Evolutionary conservation across 2,329 filamentous ascomycete genomes (phyloP), one percentile per base, ranked within the genome.

Genomic region (Arthroderma uncinatum): DNA sequence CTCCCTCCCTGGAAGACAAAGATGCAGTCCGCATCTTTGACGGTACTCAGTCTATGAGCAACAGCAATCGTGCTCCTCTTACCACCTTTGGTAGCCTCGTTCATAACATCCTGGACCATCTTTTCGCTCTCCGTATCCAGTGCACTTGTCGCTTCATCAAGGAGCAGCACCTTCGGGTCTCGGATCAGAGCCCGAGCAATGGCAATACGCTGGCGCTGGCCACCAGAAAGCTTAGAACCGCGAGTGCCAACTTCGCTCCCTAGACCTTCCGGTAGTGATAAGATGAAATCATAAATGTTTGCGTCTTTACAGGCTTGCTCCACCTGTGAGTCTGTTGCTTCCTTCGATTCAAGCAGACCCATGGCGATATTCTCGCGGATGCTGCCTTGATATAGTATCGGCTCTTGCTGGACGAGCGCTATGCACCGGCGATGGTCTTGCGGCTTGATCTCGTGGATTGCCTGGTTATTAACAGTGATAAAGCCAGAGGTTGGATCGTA

Each of bases 341-440:
- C 75, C 58, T 84, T 75, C 62, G 88, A 89, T 1, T 86, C 70
- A 6, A 59, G 37, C 9, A 56, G 56, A 7, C 76, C 75, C 4
- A 77, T 82, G 64, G 89, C 86, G 10, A 90, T 76, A 65, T 90
- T 90, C 58, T 78, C 82, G 53, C 86, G 78, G 30, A 90, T 75
- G 0, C 85, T 88, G 44, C 87, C 87, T 2, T 83, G 86, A 71
- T 90, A 89, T n/a, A 90, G 77, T 1, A 89, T 85, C 0, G 86
- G 86, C 62, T 90, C 86, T 72, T 88, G 84, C 2, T 86, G 86
- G 56, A 90, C 89, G 63, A 90, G 89, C 53, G 85, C 84, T 2
- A 90, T 71, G 0, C 85, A 77, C 19, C 81, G 82, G 30, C 86
- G 79, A n/a, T 90, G 74, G 57, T 84, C 80, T 59, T 84, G 78